Conservation (phyloP, 164 flowering plant genomes). For the grape (Vitis vinifera) region ASM3070453v1 NC_081806.1:18670001-18670500, state of each 20-base stretch:
- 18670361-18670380: slow-evolving; percentile 23
- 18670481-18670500: slow-evolving; percentile 27
- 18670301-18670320: slow-evolving; percentile 18
- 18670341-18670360: slow-evolving; percentile 23
- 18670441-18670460: slow-evolving; percentile 34
- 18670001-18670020: slow-evolving; percentile 36
- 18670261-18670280: slow-evolving; percentile 31
- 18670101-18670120: slow-evolving; percentile 25
- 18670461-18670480: slow-evolving; percentile 37
- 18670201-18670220: slow-evolving; percentile 29
- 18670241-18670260: slow-evolving; percentile 27
- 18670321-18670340: slow-evolving; percentile 24
- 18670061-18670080: slow-evolving; percentile 42
- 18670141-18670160: slow-evolving; percentile 24
- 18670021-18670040: slow-evolving; percentile 44
- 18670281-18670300: slow-evolving; percentile 26
- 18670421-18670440: slow-evolving; percentile 19
- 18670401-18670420: slow-evolving; percentile 23
- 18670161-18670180: slow-evolving; percentile 35
- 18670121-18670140: slow-evolving; percentile 31
- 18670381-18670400: slow-evolving; percentile 27
- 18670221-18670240: slow-evolving; percentile 26
- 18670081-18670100: slow-evolving; percentile 46
- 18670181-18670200: slow-evolving; percentile 35
- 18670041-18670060: slow-evolving; percentile 29